Percentiles rank a stretch among this genome's conserved stretches.
phyloP scores from a whole-genome alignment of 2,329 filamentous ascomycete species.

The Fusarium odoratissimum region DNA sequence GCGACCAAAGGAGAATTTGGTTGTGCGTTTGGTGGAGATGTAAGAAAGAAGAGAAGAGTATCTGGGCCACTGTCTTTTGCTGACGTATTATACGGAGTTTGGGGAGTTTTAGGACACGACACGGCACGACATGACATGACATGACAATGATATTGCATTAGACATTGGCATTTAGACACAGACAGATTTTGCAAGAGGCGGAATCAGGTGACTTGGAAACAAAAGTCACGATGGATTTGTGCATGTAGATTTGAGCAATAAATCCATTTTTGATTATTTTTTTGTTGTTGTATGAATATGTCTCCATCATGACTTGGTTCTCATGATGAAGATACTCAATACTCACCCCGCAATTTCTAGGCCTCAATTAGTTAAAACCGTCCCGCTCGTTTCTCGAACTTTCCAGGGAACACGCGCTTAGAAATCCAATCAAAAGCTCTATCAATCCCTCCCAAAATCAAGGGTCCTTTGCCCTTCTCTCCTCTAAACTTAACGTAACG shows the following conservation, averaged over 20 bases:
- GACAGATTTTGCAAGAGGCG: background rate
- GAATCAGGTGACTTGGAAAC: background rate
- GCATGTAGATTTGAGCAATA: background rate
- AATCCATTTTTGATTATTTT: background rate
- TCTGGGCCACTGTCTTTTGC: background rate
- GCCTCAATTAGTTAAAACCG: background rate
- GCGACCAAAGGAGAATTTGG: conserved; percentile 44
- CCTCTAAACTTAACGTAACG: background rate
- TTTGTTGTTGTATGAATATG: background rate
- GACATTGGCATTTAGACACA: background rate
- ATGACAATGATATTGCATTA: background rate
- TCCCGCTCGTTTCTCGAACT: conserved; percentile 41
- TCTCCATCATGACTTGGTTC: conserved; percentile 23
- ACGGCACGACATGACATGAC: background rate
- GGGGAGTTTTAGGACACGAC: background rate
- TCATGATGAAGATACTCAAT: conserved; percentile 13
- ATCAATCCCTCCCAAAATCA: background rate
- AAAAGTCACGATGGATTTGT: background rate
- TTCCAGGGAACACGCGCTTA: conserved; percentile 45
- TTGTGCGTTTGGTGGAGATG: conserved; percentile 33
- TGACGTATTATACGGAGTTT: background rate
- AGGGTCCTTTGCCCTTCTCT: conserved; percentile 14
- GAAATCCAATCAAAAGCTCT: conserved; percentile 44
- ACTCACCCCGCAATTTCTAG: conserved; percentile 28
- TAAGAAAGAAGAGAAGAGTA: background rate